phyloP scores from a whole-genome alignment of 2,329 filamentous ascomycete species.

The Phyllosticta citriasiana region DNA sequence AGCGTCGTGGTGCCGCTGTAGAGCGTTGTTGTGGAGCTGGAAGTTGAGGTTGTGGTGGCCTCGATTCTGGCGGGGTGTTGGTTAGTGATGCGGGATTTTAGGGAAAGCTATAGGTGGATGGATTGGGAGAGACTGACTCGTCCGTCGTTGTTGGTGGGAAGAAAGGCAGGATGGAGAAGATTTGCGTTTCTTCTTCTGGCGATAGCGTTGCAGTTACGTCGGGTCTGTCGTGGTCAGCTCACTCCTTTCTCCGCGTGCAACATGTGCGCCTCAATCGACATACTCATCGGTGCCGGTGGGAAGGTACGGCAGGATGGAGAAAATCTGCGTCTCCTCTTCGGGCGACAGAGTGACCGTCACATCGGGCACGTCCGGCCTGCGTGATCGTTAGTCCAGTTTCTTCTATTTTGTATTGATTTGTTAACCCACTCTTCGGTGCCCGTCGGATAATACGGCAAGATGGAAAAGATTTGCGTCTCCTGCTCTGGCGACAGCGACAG shows the following conservation, averaged over 20 bases:
- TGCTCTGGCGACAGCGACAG: neutral
- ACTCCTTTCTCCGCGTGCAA: too few species aligned
- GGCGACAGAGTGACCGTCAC: neutral
- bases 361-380: neutral
- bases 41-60: neutral
- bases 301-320: neutral
- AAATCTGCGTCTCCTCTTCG: neutral
- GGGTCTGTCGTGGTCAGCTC: too few species aligned
- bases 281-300: too few species aligned
- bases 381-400: neutral
- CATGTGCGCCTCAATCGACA: too few species aligned
- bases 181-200: neutral
- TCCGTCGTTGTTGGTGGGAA: neutral
- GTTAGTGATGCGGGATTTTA: neutral
- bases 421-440: neutral
- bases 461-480: neutral
- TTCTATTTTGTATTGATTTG: neutral
- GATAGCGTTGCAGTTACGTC: neutral
- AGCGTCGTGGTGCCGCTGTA: constrained; percentile 3
- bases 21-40: neutral
- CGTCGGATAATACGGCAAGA: neutral
- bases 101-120: neutral
- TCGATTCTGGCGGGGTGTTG: neutral
- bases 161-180: neutral
- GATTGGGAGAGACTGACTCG: neutral